These are phyloP conservation scores for Peronospora destructor DNA, from an alignment of 352 stramenopile species.

Conservation along the genomic window DNA sequence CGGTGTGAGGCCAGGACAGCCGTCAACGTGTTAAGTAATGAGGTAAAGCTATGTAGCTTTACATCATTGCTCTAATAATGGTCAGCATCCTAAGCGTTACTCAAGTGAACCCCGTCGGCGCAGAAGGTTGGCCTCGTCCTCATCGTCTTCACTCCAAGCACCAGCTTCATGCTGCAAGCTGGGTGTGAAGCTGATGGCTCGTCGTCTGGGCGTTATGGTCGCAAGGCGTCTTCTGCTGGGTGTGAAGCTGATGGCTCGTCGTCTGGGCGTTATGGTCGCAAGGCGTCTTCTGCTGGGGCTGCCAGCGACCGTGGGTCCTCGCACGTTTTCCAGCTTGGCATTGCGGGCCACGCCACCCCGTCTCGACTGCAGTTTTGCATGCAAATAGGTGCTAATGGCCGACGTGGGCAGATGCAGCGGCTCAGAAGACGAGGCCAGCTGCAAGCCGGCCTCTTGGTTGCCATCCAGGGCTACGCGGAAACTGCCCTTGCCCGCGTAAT, in stretches of 20 bases:
- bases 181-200: constrained; percentile 17
- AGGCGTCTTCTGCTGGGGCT: constrained; percentile 13
- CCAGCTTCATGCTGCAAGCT: constrained; percentile 16
- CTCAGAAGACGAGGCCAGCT: constrained; percentile 12
- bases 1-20: constrained; percentile 14
- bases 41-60: background rate
- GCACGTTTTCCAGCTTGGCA: constrained; percentile 47
- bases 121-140: constrained; percentile 9
- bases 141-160: constrained; percentile 6
- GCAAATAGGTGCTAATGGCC: constrained; percentile 49
- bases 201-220: constrained; percentile 20
- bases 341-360: constrained; percentile 23
- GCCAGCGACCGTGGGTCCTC: constrained; percentile 26
- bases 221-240: constrained; percentile 12
- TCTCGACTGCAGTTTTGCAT: constrained; percentile 42
- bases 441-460: constrained; percentile 15
- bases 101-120: constrained; percentile 13
- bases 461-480: constrained; percentile 35
- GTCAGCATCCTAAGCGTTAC: constrained; percentile 10
- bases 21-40: constrained; percentile 1
- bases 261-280: constrained; percentile 18
- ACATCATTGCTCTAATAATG: constrained; percentile 10
- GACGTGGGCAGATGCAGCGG: constrained; percentile 47
- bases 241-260: constrained; percentile 22
- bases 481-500: constrained; percentile 40